A percentile compares a stretch with the other conserved stretches of the same genome.
Conservation (phyloP, 2,329 filamentous ascomycete species). For the Stylonectria norvegica region DNA sequence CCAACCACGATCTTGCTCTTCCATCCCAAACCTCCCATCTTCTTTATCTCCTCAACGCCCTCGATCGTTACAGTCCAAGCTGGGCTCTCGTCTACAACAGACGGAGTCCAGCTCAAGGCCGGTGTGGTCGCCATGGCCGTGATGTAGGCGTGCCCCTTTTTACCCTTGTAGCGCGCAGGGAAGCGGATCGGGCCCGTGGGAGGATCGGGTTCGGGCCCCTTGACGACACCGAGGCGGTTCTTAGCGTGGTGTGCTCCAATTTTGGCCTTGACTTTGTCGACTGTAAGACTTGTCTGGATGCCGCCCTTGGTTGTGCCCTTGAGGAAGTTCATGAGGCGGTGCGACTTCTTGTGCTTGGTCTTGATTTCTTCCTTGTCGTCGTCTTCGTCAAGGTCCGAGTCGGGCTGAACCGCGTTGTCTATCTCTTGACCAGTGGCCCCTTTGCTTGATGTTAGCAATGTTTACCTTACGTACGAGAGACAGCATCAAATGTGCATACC, state of each 20-base stretch:
- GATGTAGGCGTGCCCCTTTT: conserved; percentile 70
- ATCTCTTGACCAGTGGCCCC: conserved; percentile 62
- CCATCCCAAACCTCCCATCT: conserved; percentile 79
- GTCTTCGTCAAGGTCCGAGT: conserved; percentile 38
- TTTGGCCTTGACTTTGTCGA: conserved; percentile 68
- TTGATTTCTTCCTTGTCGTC: conserved; percentile 47
- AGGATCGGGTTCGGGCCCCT: conserved; percentile 37
- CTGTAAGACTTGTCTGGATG: conserved; percentile 68
- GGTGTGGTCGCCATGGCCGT: conserved; percentile 64
- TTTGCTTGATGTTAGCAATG: conserved; percentile 25
- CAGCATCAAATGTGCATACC: conserved; percentile 24
- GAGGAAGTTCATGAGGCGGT: conserved; percentile 58
- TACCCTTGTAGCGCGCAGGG: conserved; percentile 65
- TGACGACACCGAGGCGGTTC: conserved; percentile 68
- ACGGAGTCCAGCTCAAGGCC: conserved; percentile 61
- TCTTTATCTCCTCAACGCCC: conserved; percentile 71
- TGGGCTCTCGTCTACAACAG: conserved; percentile 50
- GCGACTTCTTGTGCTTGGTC: conserved; percentile 40
- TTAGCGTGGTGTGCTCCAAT: conserved; percentile 56
- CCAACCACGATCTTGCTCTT: conserved; percentile 80
- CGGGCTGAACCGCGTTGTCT: conserved; percentile 53
- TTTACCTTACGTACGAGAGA: not conserved
- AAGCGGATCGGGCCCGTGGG: conserved; percentile 72
- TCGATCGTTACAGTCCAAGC: conserved; percentile 67
- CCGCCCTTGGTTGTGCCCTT: conserved; percentile 67